These are phyloP conservation scores for Epichloe coenophiala DNA, from an alignment of 2,329 filamentous ascomycete genomes.

Conservation along the genomic window DNA sequence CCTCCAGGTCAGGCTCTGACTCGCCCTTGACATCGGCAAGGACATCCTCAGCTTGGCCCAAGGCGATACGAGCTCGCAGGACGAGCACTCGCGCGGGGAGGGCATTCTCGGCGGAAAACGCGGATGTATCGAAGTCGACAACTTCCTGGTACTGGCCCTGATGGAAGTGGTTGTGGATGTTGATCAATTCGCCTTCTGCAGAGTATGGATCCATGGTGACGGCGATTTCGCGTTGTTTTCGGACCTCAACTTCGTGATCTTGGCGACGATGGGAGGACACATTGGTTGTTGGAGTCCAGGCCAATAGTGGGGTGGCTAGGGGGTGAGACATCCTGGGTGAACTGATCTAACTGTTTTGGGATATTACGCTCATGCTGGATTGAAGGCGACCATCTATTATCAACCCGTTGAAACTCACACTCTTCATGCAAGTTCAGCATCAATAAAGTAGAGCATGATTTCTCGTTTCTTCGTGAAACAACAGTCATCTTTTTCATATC, in stretches of 20 bases:
- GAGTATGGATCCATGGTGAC: conserved; percentile 55
- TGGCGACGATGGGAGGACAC: conserved; percentile 5
- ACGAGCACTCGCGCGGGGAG: conserved; percentile 65
- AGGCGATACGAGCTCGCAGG: conserved; percentile 70
- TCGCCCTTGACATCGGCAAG: conserved; percentile 52
- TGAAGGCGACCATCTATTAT: background rate
- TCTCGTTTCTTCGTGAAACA: too few species aligned
- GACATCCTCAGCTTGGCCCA: conserved; percentile 65
- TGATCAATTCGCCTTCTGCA: conserved; percentile 57
- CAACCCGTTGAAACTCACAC: background rate
- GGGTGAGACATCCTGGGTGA: background rate
- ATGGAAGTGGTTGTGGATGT: conserved; percentile 58
- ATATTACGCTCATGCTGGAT: background rate
- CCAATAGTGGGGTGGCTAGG: conserved; percentile 1
- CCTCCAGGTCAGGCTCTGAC: conserved; percentile 59
- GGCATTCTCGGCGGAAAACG: conserved; percentile 66
- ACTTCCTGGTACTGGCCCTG: conserved; percentile 79
- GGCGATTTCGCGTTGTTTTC: conserved; percentile 8
- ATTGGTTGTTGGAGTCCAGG: conserved; percentile 4
- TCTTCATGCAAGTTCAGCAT: too few species aligned
- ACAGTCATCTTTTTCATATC: too few species aligned
- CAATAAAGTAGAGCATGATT: too few species aligned
- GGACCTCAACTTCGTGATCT: background rate
- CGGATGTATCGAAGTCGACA: conserved; percentile 69
- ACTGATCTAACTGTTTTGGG: background rate